phyloP scores from a whole-genome alignment of 108 stramenopile species.

The Pinguiococcus pyrenoidosus region DNA sequence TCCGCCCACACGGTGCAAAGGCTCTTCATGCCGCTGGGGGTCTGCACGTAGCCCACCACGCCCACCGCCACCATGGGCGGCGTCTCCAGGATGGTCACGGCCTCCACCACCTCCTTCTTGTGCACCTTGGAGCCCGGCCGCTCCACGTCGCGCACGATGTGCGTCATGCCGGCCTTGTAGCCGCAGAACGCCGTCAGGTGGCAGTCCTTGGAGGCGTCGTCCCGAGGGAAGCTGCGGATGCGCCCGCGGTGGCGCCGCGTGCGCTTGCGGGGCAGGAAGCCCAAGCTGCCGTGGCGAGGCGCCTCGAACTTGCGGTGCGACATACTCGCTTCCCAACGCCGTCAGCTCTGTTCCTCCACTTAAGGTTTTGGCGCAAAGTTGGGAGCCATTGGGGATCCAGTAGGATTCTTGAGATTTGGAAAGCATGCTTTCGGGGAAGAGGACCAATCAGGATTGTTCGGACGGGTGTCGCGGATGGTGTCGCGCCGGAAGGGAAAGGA shows the following conservation, averaged over 20 bases:
- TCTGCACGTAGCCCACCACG: constrained; percentile 97
- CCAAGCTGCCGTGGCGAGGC: constrained; percentile 79
- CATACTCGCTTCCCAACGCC: no score
- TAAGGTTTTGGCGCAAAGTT: background rate
- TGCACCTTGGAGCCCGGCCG: constrained; percentile 97
- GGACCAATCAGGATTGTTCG: no score
- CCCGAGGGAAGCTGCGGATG: constrained; percentile 91
- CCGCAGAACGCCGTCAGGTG: constrained; percentile 99
- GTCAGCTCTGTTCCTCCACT: no score
- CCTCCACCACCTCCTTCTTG: constrained; percentile 99
- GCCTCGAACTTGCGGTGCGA: constrained; percentile 99
- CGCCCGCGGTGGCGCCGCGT: constrained; percentile 96
- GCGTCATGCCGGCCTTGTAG: constrained; percentile 99
- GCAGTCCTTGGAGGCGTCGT: constrained; percentile 63
- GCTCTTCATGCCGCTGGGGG: constrained; percentile 91
- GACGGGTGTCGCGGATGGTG: no score
- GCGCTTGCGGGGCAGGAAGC: constrained; percentile 98
- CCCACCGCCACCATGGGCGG: constrained; percentile 99
- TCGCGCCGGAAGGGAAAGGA: no score
- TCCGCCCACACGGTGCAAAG: constrained; percentile 97
- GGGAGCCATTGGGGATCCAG: no score
- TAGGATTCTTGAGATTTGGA: no score
- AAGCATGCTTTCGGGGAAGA: no score
- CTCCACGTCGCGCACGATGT: constrained; percentile 89
- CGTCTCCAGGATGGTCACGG: constrained; percentile 94